These are phyloP conservation scores for Ophiostoma triangulosporum DNA, from an alignment of 2,329 filamentous ascomycete genomes.

Conservation along the genomic window DNA sequence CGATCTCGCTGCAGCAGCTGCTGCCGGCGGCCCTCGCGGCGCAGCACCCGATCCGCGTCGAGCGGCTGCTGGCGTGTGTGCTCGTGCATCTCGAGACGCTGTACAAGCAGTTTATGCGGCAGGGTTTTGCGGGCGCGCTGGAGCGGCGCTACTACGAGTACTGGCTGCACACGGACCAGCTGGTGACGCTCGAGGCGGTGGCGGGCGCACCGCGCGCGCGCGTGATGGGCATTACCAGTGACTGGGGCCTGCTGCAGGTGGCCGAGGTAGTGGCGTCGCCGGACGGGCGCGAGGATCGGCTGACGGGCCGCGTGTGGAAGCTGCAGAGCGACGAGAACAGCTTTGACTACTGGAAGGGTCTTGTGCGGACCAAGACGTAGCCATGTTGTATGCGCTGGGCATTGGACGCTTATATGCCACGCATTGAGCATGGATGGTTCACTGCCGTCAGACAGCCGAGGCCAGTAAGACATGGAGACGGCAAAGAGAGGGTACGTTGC, in stretches of 20 bases:
- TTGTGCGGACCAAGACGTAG: constrained; percentile 67
- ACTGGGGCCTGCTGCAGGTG: constrained; percentile 77
- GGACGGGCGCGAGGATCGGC: constrained; percentile 33
- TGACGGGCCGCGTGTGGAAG: constrained; percentile 66
- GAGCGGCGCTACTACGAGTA: constrained; percentile 65
- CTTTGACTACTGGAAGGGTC: constrained; percentile 89
- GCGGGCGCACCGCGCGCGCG: constrained; percentile 54
- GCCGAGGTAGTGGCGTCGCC: constrained; percentile 57
- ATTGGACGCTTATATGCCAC: no score
- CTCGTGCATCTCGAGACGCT: constrained; percentile 64
- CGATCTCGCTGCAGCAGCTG: constrained; percentile 70
- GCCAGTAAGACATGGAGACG: no score
- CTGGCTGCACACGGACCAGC: constrained; percentile 73
- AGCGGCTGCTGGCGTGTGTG: constrained; percentile 71
- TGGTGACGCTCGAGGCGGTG: constrained; percentile 64
- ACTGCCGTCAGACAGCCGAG: no score
- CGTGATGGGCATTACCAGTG: constrained; percentile 77
- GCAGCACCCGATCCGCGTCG: constrained; percentile 49
- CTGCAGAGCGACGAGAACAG: constrained; percentile 96
- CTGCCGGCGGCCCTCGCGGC: constrained; percentile 33
- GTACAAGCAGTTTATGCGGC: constrained; percentile 59
- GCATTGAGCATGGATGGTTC: no score
- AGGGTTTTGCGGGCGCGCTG: constrained; percentile 61
- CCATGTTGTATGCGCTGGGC: neutral
- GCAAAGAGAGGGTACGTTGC: no score